A percentile compares a stretch with the other conserved stretches of the same genome.
Conservation (phyloP, 768 basidiomycete species). For the Boletus tylopilopsis region DNA sequence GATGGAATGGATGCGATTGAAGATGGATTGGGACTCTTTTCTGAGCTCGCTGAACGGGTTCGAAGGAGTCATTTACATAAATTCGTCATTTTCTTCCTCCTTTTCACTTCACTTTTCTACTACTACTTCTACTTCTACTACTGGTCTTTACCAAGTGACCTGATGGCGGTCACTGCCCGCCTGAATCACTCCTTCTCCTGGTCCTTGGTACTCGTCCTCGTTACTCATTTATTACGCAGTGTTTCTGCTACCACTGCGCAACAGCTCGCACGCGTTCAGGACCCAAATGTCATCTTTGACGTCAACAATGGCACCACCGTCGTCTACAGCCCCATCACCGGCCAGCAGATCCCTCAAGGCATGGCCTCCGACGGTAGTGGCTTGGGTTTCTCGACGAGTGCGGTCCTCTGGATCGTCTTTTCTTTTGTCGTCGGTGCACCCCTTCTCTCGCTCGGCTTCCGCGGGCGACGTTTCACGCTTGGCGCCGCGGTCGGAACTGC, state of each 20-base stretch:
- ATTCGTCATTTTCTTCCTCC: not conserved
- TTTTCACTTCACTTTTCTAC: slow-evolving; percentile 13
- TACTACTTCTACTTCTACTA: slow-evolving; percentile 1
- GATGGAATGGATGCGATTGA: slow-evolving; percentile 87
- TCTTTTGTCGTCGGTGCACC: slow-evolving; percentile 49
- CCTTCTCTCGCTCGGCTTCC: slow-evolving; percentile 53
- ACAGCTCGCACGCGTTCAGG: slow-evolving; percentile 21
- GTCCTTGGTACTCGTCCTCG: slow-evolving; percentile 15
- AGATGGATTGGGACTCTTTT: slow-evolving; percentile 71
- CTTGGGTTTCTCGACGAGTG: slow-evolving; percentile 41
- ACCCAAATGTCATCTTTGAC: slow-evolving; percentile 30
- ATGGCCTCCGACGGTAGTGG: slow-evolving; percentile 59
- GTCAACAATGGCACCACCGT: slow-evolving; percentile 33
- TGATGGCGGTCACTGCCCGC: slow-evolving; percentile 27
- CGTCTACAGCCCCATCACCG: slow-evolving; percentile 45
- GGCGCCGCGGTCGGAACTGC: slow-evolving; percentile 53
- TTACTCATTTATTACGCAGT: slow-evolving; percentile 1
- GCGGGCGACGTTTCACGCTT: slow-evolving; percentile 53
- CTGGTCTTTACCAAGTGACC: slow-evolving; percentile 18
- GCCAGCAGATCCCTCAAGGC: slow-evolving; percentile 47
- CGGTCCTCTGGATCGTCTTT: slow-evolving; percentile 57
- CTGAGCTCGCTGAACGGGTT: slow-evolving; percentile 49
- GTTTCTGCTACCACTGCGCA: slow-evolving; percentile 12
- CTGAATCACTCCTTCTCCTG: slow-evolving; percentile 13
- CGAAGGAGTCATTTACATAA: no score